These are phyloP conservation scores for Colletotrichum brevisporum DNA, from an alignment of 2,329 filamentous ascomycete species.

Conservation along the genomic window DNA sequence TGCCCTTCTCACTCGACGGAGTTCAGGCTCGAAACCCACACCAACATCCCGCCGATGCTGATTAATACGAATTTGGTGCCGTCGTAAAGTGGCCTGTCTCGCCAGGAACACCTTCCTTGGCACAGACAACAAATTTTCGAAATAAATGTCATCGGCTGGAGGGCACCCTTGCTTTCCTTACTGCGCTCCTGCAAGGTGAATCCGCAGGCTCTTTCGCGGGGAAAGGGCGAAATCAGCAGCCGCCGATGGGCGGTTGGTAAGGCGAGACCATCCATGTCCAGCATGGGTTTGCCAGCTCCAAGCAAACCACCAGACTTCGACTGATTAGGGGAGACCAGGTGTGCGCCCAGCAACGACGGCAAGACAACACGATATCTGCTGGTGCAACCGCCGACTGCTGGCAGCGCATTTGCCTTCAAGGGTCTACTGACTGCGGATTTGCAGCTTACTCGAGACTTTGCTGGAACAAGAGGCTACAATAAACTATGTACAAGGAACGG, in stretches of 20 bases:
- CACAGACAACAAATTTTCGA: slow-evolving; percentile 7
- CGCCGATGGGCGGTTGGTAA: neutral
- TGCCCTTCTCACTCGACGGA: neutral
- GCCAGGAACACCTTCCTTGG: neutral
- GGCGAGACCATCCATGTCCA: neutral
- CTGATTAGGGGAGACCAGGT: neutral
- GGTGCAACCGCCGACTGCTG: neutral
- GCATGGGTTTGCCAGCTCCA: neutral
- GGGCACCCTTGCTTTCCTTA: neutral
- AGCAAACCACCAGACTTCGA: neutral
- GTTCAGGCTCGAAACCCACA: neutral
- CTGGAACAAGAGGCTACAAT: neutral
- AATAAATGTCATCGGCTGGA: neutral
- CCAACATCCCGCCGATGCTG: neutral
- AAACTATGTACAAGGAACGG: slow-evolving; percentile 3
- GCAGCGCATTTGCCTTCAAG: neutral
- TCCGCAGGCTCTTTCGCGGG: neutral
- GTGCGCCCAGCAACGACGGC: neutral
- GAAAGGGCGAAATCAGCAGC: neutral
- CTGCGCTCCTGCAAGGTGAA: too few species aligned
- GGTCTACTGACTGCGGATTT: neutral
- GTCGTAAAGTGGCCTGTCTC: neutral
- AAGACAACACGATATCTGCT: neutral
- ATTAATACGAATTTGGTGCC: neutral
- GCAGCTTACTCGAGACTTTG: slow-evolving; percentile 15